phyloP scores from a whole-genome alignment of 352 stramenopile species.

The Plasmopara viticola region DNA sequence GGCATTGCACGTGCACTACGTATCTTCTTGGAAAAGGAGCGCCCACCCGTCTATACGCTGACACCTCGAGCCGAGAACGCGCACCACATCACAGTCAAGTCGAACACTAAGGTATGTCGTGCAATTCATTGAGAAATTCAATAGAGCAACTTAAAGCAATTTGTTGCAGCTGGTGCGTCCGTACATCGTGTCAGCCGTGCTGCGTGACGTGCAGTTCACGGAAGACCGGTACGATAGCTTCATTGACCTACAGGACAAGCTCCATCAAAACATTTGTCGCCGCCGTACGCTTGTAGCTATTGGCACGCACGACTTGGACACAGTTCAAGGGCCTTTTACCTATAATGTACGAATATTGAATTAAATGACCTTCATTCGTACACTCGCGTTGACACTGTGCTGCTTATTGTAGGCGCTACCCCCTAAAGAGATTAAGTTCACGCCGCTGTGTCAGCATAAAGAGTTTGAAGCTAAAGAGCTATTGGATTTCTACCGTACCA shows the following conservation, averaged over 20 bases:
- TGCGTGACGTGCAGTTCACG: constrained; percentile 95
- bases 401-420: constrained; percentile 64
- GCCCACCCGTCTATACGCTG: constrained; percentile 84
- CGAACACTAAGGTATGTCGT: constrained; percentile 63
- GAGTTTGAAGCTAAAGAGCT: constrained; percentile 93
- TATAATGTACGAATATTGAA: constrained; percentile 56
- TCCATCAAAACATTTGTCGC: constrained; percentile 99
- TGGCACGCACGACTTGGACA: constrained; percentile 98
- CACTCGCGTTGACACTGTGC: background rate
- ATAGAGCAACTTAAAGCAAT: constrained; percentile 4
- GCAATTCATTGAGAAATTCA: background rate
- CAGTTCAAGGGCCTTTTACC: constrained; percentile 91
- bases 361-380: background rate
- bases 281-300: constrained; percentile 99
- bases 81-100: constrained; percentile 85
- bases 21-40: constrained; percentile 96
- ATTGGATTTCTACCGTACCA: constrained; percentile 94
- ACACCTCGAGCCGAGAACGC: constrained; percentile 44
- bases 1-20: constrained; percentile 93
- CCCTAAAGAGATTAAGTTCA: constrained; percentile 94
- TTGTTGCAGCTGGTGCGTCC: constrained; percentile 83
- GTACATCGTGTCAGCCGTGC: constrained; percentile 96
- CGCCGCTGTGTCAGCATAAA: constrained; percentile 89
- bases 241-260: constrained; percentile 99
- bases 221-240: constrained; percentile 96